A percentile compares a stretch with the other conserved stretches of the same genome.
Evolutionary conservation across 1,284 basidiomycete genomes (phyloP).

Genomic region (Ganoderma lucidum): DNA sequence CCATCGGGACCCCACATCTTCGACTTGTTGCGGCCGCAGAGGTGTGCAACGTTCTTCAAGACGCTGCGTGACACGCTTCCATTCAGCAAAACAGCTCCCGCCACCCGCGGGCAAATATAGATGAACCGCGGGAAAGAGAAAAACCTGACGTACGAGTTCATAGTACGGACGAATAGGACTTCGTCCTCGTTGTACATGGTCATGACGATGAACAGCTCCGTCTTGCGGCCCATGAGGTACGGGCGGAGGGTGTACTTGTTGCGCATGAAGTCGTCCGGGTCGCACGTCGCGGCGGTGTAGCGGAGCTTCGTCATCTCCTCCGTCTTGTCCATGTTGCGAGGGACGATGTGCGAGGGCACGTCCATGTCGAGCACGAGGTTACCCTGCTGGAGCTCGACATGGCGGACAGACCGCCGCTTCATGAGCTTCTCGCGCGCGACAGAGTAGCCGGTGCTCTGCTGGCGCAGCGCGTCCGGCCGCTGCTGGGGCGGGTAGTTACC

Average conservation of each 20-base stretch:
- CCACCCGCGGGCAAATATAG: not conserved
- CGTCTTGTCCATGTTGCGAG: constrained; percentile 62
- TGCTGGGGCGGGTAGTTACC: constrained; percentile 68
- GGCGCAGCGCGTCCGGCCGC: constrained; percentile 55
- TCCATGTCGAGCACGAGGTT: constrained; percentile 86
- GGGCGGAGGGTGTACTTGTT: constrained; percentile 84
- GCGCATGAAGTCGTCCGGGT: constrained; percentile 88
- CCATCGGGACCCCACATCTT: constrained; percentile 95
- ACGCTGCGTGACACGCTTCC: constrained; percentile 55
- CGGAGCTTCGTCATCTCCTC: constrained; percentile 89
- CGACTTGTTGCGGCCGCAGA: constrained; percentile 82
- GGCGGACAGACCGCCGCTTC: constrained; percentile 80
- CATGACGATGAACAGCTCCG: constrained; percentile 95
- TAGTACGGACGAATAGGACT: constrained; percentile 82
- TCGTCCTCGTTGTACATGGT: constrained; percentile 98
- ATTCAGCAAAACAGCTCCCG: constrained; percentile 21
- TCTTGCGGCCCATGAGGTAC: constrained; percentile 85
- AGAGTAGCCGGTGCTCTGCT: constrained; percentile 67
- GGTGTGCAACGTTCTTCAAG: constrained; percentile 89
- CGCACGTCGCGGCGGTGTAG: constrained; percentile 94
- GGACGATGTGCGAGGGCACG: constrained; percentile 82
- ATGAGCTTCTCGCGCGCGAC: constrained; percentile 77
- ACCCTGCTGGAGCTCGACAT: constrained; percentile 84
- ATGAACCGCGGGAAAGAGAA: not conserved
- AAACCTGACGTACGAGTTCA: constrained; percentile 76